A percentile compares a stretch with the other conserved stretches of the same genome.
These are phyloP conservation scores for Termitomyces sp. DNA, from an alignment of 768 basidiomycete genomes.

Conservation along the genomic window DNA sequence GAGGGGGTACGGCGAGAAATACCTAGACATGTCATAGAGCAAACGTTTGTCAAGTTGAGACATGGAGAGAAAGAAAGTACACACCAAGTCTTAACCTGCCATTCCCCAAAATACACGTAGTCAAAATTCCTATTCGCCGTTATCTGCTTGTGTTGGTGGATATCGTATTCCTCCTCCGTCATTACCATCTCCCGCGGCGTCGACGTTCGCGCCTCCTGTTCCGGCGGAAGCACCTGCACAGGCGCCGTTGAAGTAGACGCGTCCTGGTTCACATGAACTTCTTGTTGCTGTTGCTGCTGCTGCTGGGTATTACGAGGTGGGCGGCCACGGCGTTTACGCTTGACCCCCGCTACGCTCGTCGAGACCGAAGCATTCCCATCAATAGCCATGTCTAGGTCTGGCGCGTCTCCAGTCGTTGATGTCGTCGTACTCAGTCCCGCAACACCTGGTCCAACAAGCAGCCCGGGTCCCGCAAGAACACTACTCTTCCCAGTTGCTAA, in stretches of 20 bases:
- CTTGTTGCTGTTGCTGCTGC: background rate
- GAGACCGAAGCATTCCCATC: background rate
- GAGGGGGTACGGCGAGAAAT: constrained; percentile 90
- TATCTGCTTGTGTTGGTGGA: constrained; percentile 63
- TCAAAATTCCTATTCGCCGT: constrained; percentile 81
- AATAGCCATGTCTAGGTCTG: background rate
- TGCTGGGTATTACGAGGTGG: background rate
- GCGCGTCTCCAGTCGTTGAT: background rate
- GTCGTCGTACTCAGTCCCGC: constrained; percentile 1
- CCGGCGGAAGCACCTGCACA: constrained; percentile 10
- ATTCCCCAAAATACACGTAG: constrained; percentile 78
- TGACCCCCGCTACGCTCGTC: background rate
- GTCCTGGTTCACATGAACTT: constrained; percentile 6
- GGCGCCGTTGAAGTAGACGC: constrained; percentile 7
- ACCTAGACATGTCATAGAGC: constrained; percentile 44
- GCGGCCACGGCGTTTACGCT: constrained; percentile 13
- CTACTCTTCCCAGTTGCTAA: constrained; percentile 1
- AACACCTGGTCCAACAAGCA: constrained; percentile 6
- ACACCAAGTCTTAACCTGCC: constrained; percentile 87
- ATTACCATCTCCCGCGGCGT: constrained; percentile 32
- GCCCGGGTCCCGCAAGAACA: background rate
- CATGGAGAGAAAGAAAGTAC: constrained; percentile 15
- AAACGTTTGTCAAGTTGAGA: background rate
- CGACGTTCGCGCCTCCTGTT: constrained; percentile 4
- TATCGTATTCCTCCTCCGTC: constrained; percentile 69